Conservation (phyloP, 1,139 yeast species). For the Scheffersomyces lignicola region DNA sequence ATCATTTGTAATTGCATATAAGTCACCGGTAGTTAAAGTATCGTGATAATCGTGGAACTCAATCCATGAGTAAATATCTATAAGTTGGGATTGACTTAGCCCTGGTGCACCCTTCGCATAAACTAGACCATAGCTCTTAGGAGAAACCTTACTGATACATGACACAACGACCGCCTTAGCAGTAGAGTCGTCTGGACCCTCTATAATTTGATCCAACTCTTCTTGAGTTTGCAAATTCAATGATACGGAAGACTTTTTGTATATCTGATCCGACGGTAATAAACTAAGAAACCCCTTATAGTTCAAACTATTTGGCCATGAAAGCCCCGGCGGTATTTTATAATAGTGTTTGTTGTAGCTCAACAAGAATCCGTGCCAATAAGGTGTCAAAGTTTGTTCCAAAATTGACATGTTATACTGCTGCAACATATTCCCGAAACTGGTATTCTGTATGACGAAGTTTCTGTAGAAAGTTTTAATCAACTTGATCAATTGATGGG, state of each 20-base stretch:
- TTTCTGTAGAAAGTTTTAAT: conserved; percentile 22
- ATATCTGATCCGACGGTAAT: conserved; percentile 14
- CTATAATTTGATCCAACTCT: conserved; percentile 19
- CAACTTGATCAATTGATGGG: conserved; percentile 27
- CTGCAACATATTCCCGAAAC: conserved; percentile 19
- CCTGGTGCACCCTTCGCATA: conserved; percentile 16
- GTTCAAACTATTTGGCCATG: conserved; percentile 42
- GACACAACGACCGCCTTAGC: conserved; percentile 31
- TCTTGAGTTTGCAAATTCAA: conserved; percentile 15
- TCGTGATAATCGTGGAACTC: conserved; percentile 35
- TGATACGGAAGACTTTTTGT: conserved; percentile 33
- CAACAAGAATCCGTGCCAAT: conserved; percentile 31
- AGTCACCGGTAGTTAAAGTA: conserved; percentile 21
- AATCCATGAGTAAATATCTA: conserved; percentile 31
- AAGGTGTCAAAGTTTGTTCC: conserved; percentile 19
- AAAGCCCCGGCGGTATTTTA: conserved; percentile 22
- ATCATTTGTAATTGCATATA: conserved; percentile 17
- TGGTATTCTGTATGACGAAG: conserved; percentile 30
- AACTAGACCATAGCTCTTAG: conserved; percentile 38
- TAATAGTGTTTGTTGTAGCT: conserved; percentile 28
- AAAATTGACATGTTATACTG: conserved; percentile 19
- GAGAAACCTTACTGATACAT: conserved; percentile 21
- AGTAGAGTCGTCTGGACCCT: conserved; percentile 8
- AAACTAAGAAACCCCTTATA: conserved; percentile 39
- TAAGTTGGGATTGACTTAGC: conserved; percentile 13